phyloP scores from a whole-genome alignment of 1,284 basidiomycete species.

The Tranzscheliella williamsii region DNA sequence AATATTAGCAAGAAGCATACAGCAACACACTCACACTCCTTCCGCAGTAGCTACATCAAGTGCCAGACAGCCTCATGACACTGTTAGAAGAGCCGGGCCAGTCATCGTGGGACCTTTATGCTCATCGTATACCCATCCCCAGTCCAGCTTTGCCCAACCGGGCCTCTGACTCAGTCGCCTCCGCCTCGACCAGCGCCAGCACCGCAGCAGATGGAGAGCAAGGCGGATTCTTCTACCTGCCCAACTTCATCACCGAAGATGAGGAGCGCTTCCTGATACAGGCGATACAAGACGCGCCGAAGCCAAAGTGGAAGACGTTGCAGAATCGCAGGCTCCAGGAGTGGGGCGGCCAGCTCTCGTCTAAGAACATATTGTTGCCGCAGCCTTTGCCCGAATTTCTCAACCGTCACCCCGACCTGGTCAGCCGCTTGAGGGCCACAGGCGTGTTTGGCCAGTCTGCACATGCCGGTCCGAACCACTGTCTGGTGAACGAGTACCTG shows the following conservation, averaged over 20 bases:
- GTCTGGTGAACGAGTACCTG: slow-evolving; percentile 71
- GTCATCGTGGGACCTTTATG: slow-evolving; percentile 14
- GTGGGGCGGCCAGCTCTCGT: slow-evolving; percentile 69
- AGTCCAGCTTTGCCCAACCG: slow-evolving; percentile 16
- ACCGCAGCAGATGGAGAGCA: not conserved
- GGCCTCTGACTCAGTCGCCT: slow-evolving; percentile 8
- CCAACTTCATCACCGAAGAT: slow-evolving; percentile 75
- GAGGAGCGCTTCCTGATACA: slow-evolving; percentile 74
- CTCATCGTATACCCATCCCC: slow-evolving; percentile 19
- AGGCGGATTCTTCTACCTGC: slow-evolving; percentile 64
- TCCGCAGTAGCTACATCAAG: too few relatives aligned
- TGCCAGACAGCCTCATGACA: too few relatives aligned
- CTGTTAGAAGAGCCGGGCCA: slow-evolving; percentile 14
- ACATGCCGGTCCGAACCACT: slow-evolving; percentile 76
- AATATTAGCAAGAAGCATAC: too few relatives aligned
- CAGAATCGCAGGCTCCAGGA: slow-evolving; percentile 65
- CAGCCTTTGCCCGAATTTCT: slow-evolving; percentile 72
- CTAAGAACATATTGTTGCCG: slow-evolving; percentile 69
- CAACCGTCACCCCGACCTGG: slow-evolving; percentile 69
- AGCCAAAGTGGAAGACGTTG: slow-evolving; percentile 81
- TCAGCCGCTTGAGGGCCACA: slow-evolving; percentile 69
- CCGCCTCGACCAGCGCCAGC: not conserved
- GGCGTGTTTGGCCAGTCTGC: slow-evolving; percentile 69
- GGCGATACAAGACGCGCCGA: slow-evolving; percentile 76
- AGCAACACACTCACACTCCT: too few relatives aligned